These are phyloP conservation scores for Inga oerstediana DNA, from an alignment of 306 rosid genomes.

Conservation along the genomic window DNA sequence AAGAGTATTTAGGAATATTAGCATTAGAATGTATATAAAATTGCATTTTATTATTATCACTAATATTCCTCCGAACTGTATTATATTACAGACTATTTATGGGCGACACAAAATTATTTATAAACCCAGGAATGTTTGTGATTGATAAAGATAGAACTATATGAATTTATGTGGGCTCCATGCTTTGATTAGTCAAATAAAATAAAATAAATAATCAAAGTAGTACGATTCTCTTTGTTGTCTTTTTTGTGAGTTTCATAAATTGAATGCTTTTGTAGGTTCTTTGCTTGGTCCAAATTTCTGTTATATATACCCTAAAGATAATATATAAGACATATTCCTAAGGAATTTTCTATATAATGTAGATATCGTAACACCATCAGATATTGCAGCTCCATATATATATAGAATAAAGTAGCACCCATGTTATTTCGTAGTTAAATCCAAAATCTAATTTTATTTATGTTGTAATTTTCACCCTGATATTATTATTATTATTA, in stretches of 20 bases:
- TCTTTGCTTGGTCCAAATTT: slow-evolving; percentile 13
- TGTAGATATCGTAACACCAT: neutral
- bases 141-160: slow-evolving; percentile 16
- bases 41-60: slow-evolving; percentile 1
- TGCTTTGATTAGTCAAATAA: slow-evolving; percentile 35
- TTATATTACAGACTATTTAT: slow-evolving; percentile 14
- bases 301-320: slow-evolving; percentile 7
- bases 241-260: neutral
- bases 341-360: neutral
- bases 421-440: too few species aligned
- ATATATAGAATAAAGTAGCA: too few species aligned
- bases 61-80: slow-evolving; percentile 35
- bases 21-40: slow-evolving; percentile 2
- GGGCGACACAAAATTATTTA: slow-evolving; percentile 2
- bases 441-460: too few species aligned
- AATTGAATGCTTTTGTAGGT: slow-evolving; percentile 17
- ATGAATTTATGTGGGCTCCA: slow-evolving; percentile 47
- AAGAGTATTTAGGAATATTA: slow-evolving; percentile 53
- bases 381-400: neutral
- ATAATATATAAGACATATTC: neutral
- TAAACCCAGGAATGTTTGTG: slow-evolving; percentile 31
- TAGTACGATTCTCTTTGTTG: slow-evolving; percentile 33
- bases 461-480: too few species aligned
- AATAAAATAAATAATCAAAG: slow-evolving; percentile 38
- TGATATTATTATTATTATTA: too few species aligned